Evolutionary conservation across 371 early-diverging fungal species (phyloP).

Genomic region (Zopfochytrium polystomum): DNA sequence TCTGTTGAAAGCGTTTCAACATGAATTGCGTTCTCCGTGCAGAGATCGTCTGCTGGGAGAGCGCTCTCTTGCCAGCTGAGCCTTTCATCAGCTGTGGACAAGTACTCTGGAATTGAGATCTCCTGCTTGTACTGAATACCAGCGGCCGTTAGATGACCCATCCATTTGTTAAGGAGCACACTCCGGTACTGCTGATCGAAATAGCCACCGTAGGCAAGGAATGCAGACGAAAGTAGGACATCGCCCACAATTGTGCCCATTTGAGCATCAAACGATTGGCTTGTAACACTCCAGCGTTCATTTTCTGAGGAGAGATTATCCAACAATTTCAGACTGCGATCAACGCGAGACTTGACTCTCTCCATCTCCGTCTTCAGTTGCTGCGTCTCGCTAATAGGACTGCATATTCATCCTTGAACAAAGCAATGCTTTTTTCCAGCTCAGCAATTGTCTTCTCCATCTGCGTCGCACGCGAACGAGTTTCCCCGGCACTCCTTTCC

Average conservation of each 20-base stretch:
- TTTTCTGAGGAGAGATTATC: constrained; percentile 89
- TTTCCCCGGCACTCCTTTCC: constrained; percentile 74
- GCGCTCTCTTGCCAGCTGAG: constrained; percentile 84
- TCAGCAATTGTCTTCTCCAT: constrained; percentile 79
- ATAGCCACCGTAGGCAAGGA: constrained; percentile 94
- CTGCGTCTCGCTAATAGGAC: constrained; percentile 87
- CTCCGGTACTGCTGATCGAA: constrained; percentile 95
- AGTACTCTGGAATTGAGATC: constrained; percentile 84
- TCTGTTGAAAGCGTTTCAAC: constrained; percentile 87
- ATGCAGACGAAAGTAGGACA: constrained; percentile 87
- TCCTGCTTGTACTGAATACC: constrained; percentile 78
- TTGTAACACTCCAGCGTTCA: constrained; percentile 88
- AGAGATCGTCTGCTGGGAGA: constrained; percentile 88
- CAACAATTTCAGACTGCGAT: constrained; percentile 86
- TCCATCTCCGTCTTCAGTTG: constrained; percentile 94
- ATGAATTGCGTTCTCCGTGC: constrained; percentile 97
- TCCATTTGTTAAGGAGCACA: constrained; percentile 75
- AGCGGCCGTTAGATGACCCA: constrained; percentile 67
- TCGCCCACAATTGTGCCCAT: constrained; percentile 99
- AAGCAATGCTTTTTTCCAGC: constrained; percentile 81
- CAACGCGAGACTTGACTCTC: constrained; percentile 88
- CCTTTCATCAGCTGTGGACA: constrained; percentile 91
- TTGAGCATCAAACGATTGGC: constrained; percentile 88
- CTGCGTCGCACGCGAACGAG: constrained; percentile 67
- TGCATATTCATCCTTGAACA: constrained; percentile 96